phyloP scores from a whole-genome alignment of 2,329 filamentous ascomycete species.

The Beauveria australis region DNA sequence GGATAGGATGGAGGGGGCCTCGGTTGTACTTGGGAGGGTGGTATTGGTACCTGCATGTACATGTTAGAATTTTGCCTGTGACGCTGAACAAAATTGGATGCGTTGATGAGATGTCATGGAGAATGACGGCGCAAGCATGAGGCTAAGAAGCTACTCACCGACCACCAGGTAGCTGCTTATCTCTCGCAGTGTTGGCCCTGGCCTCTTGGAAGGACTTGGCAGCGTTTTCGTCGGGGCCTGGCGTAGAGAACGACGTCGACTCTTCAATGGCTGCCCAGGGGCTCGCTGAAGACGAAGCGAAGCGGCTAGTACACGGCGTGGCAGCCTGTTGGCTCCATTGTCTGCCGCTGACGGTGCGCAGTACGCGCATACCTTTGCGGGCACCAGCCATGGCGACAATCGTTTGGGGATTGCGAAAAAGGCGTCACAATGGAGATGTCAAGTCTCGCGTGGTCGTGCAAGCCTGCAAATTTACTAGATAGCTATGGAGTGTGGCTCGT shows the following conservation, averaged over 20 bases:
- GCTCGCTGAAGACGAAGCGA: slow-evolving; percentile 36
- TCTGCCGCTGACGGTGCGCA: slow-evolving; percentile 23
- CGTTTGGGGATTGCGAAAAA: background rate
- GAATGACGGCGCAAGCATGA: background rate
- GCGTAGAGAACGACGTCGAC: slow-evolving; percentile 39
- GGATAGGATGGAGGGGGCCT: slow-evolving; percentile 85
- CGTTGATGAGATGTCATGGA: background rate
- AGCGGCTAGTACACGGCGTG: slow-evolving; percentile 27
- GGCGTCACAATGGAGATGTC: background rate
- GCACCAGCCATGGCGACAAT: slow-evolving; percentile 30
- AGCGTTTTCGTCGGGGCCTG: slow-evolving; percentile 29
- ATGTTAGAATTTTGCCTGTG: background rate
- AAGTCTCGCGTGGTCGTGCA: background rate
- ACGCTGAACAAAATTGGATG: background rate
- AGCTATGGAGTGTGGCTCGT: slow-evolving; percentile 6
- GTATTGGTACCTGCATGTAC: slow-evolving; percentile 70
- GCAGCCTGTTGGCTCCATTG: slow-evolving; percentile 19
- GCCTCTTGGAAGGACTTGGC: slow-evolving; percentile 33
- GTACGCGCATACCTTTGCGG: slow-evolving; percentile 31
- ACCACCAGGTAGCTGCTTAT: slow-evolving; percentile 36
- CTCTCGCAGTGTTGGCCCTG: slow-evolving; percentile 27
- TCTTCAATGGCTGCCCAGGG: slow-evolving; percentile 40
- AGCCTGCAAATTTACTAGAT: slow-evolving; percentile 5
- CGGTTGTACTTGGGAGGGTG: slow-evolving; percentile 91
- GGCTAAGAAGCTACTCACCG: slow-evolving; percentile 26